Evolutionary conservation across 805 yeast genomes (phyloP).

Genomic region (Ogataea nakhonphanomensis): DNA sequence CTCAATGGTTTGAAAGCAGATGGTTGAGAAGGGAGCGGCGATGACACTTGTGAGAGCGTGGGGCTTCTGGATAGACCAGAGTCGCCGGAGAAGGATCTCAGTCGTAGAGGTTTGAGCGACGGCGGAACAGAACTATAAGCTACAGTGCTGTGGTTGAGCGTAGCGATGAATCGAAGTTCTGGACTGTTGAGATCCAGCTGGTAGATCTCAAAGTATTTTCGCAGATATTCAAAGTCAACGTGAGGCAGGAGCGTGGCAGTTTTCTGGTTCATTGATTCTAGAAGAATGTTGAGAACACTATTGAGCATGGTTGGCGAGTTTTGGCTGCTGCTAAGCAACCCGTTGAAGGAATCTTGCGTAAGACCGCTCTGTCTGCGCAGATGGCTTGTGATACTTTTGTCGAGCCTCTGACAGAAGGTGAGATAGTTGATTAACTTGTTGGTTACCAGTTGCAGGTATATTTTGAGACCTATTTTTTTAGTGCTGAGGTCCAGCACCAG

Average conservation of each 20-base stretch:
- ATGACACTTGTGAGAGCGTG: constrained; percentile 1
- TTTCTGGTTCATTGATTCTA: constrained; percentile 18
- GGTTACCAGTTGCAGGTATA: constrained; percentile 17
- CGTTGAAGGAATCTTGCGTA: constrained; percentile 11
- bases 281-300: constrained; percentile 19
- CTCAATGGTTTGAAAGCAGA: constrained; percentile 16
- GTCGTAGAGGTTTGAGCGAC: constrained; percentile 18
- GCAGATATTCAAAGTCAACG: constrained; percentile 18
- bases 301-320: constrained; percentile 13
- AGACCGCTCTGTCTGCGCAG: constrained; percentile 10
- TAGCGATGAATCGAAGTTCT: constrained; percentile 20
- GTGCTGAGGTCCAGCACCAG: constrained; percentile 18
- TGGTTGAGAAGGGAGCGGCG: constrained; percentile 7
- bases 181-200: constrained; percentile 24
- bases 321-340: constrained; percentile 1
- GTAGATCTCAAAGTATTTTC: constrained; percentile 24
- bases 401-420: constrained; percentile 14
- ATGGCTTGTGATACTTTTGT: constrained; percentile 11
- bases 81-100: constrained; percentile 24
- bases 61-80: constrained; percentile 3
- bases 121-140: constrained; percentile 2
- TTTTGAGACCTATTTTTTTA: constrained; percentile 16
- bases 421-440: constrained; percentile 19
- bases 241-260: constrained; percentile 16
- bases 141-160: constrained; percentile 19